These are phyloP conservation scores for Collybia nuda DNA, from an alignment of 768 basidiomycete genomes.

Conservation along the genomic window DNA sequence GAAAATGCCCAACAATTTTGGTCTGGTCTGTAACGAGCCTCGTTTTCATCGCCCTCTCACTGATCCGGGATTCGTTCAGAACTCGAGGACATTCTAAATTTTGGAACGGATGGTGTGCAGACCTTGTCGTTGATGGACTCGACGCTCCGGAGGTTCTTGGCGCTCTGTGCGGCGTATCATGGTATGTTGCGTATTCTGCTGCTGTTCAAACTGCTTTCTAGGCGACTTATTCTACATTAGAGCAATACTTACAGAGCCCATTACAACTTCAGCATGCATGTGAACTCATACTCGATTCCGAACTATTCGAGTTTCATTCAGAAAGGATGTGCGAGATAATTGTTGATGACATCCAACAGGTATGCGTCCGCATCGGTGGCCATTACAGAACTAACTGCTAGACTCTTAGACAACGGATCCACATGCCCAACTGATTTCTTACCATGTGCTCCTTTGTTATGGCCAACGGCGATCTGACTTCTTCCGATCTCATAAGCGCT, in stretches of 20 bases:
- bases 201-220: too few species aligned
- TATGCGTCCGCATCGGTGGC: constrained; percentile 33
- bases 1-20: constrained; percentile 87
- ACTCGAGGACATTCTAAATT: constrained; percentile 76
- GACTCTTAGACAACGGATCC: constrained; percentile 74
- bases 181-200: constrained; percentile 44
- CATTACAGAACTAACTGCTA: constrained; percentile 4
- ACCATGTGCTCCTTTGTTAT: constrained; percentile 72
- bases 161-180: constrained; percentile 84
- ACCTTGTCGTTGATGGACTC: constrained; percentile 79
- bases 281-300: constrained; percentile 72
- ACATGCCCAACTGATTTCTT: constrained; percentile 77
- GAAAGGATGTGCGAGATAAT: constrained; percentile 88
- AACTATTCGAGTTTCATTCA: constrained; percentile 88
- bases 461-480: constrained; percentile 70
- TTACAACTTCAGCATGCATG: constrained; percentile 86
- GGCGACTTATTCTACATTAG: constrained; percentile 29
- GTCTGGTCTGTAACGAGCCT: constrained; percentile 60
- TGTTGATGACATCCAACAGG: constrained; percentile 64
- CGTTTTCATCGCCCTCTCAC: background rate
- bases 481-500: constrained; percentile 79
- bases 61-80: constrained; percentile 45
- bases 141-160: constrained; percentile 72
- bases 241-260: constrained; percentile 83
- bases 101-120: constrained; percentile 60